Base-by-base conservation (phyloP, 768 basidiomycete genomes). In the Amanita pallidorosea region DNA sequence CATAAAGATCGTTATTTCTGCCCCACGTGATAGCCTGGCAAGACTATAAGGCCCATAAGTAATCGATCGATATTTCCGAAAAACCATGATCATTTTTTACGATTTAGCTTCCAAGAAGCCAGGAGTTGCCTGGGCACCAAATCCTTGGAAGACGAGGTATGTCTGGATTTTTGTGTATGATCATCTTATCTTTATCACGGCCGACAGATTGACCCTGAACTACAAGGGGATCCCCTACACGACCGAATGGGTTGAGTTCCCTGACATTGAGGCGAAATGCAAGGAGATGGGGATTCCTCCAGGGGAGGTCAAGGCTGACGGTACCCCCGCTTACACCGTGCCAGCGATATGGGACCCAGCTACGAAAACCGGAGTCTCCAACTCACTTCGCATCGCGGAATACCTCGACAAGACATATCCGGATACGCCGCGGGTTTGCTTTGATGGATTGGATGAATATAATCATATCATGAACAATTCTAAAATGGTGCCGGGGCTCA, bases 341-440 rank as follows among this genome's bases (percentile, higher is more conserved):
- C 78, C 79, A 7, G 62, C 70, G 34, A 75, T 80, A 52, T 58
- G 68, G 46, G 76, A 80, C 57, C 67, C 68, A 2, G 57, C 57
- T 51, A 75, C 74, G 1, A 62, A 64, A 6, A 52, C 55, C 0
- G 52, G 65, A 22, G 48, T 77, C 17, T 49, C 65, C 11, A 72
- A 79, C 23, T 76, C 75, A 0, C 44, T 59, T 22, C 57, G 52
- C 25, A 78, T 80, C 54, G 74, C 72, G 0, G 54, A 64, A 9
- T 77, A 80, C 57, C 64, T 79, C 31, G 77, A 79, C 51, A 55
- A 65, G 7, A 62, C 65, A 2, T 79, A 76, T 59, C 74, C 76
- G 0, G 63, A 67, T 37, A 64, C 65, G 0, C 69, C 64, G 2
- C 51, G 37, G 25, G 46, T 74, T 12, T 55, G 73, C 12, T 69